Evolutionary conservation across 441 rosid genomes (phyloP).

Genomic region (Populus hybrid): DNA sequence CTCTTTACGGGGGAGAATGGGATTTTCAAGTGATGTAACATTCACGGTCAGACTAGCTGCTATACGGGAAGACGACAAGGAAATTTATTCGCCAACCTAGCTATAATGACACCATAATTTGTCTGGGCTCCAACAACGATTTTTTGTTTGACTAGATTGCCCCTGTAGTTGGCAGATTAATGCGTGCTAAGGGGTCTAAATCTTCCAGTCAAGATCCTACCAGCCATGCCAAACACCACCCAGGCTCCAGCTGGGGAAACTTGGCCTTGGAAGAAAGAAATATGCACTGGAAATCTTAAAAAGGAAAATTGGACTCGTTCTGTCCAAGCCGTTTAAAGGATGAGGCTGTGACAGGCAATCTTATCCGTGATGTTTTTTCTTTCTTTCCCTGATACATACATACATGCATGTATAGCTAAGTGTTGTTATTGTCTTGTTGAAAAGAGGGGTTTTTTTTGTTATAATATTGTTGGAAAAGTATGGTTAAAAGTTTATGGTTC

Average conservation of each 20-base stretch:
- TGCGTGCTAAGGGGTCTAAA: neutral
- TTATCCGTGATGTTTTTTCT: neutral
- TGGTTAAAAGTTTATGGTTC: neutral
- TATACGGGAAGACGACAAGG: constrained; percentile 42
- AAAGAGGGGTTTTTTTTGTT: constrained; percentile 4
- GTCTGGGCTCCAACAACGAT: constrained; percentile 27
- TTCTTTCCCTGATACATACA: too few species aligned
- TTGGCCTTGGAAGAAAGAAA: neutral
- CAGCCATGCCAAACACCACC: neutral
- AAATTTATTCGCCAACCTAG: constrained; percentile 39
- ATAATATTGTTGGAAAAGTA: neutral
- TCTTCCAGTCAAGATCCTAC: neutral
- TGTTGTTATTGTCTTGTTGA: neutral
- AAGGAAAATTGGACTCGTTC: neutral
- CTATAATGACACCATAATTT: constrained; percentile 42
- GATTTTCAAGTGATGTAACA: constrained; percentile 37
- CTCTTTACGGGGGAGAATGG: constrained; percentile 42
- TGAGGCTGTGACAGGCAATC: neutral
- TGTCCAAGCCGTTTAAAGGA: neutral
- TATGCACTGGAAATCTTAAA: neutral
- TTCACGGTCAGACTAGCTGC: constrained; percentile 28
- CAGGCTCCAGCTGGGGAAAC: neutral
- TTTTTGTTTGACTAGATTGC: constrained; percentile 19
- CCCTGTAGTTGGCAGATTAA: constrained; percentile 14
- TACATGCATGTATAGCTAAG: too few species aligned